Percentiles rank a stretch among this genome's conserved stretches.
Evolutionary conservation across 257 asterid genomes (phyloP).

Genomic region (Lycium barbarum): DNA sequence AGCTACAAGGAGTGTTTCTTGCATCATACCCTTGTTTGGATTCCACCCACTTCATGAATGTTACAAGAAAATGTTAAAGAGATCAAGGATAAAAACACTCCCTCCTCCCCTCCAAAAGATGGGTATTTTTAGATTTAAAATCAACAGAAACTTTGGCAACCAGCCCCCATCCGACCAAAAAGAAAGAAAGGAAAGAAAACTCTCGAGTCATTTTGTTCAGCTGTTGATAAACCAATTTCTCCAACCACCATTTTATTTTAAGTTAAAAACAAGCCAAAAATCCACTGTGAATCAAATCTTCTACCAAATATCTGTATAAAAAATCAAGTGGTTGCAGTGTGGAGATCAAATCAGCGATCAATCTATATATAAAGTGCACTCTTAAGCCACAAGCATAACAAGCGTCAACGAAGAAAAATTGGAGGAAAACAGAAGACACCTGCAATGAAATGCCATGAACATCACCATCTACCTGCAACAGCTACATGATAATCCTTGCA

Average conservation of each 20-base stretch:
- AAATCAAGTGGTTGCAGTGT: neutral
- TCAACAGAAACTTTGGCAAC: neutral
- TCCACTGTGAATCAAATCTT: neutral
- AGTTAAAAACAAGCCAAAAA: neutral
- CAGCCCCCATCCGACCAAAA: neutral
- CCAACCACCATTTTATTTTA: neutral
- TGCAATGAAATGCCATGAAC: constrained; percentile 44
- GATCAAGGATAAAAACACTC: neutral
- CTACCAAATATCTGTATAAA: neutral
- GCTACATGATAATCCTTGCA: constrained; percentile 40
- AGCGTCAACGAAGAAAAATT: neutral
- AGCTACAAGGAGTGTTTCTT: constrained; percentile 7
- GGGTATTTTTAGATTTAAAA: neutral
- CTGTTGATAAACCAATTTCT: neutral
- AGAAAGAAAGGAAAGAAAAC: no score
- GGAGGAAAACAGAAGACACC: constrained; percentile 38
- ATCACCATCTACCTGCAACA: constrained; percentile 53
- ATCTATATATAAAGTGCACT: neutral
- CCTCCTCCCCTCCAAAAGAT: neutral
- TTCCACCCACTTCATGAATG: neutral
- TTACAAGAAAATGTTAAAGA: neutral
- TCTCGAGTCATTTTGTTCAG: neutral
- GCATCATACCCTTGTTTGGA: constrained; percentile 23
- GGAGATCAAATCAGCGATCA: neutral
- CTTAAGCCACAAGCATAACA: neutral